These are phyloP conservation scores for Malania oleifera DNA, from an alignment of 164 flowering plant species.

Conservation along the genomic window DNA sequence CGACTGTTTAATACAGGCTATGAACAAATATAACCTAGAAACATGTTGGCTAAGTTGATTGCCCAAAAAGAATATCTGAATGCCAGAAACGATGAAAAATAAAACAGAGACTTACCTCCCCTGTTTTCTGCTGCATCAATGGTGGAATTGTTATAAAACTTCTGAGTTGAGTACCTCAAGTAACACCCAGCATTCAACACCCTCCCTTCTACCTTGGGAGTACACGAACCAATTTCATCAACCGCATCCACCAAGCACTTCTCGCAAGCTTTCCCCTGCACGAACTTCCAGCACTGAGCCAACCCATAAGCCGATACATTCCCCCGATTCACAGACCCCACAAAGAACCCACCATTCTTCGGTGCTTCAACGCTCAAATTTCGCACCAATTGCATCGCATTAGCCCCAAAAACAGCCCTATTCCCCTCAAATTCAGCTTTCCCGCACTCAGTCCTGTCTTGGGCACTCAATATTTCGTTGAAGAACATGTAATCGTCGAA, in stretches of 20 bases:
- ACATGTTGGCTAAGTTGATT: too few species aligned
- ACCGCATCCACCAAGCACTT: slow-evolving; percentile 44
- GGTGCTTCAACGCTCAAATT: slow-evolving; percentile 48
- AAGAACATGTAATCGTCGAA: slow-evolving; percentile 63
- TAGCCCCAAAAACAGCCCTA: slow-evolving; percentile 24
- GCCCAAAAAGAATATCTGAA: too few species aligned
- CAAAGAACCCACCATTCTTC: slow-evolving; percentile 47
- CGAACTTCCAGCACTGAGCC: slow-evolving; percentile 73
- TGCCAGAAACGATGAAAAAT: not conserved
- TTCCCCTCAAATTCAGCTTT: slow-evolving; percentile 15
- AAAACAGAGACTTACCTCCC: slow-evolving; percentile 26
- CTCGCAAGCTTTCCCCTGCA: slow-evolving; percentile 36
- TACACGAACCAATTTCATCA: slow-evolving; percentile 32
- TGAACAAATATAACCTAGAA: too few species aligned
- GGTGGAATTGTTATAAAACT: slow-evolving; percentile 44
- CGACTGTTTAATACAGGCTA: too few species aligned
- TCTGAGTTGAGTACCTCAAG: slow-evolving; percentile 54
- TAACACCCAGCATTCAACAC: slow-evolving; percentile 70
- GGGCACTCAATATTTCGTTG: slow-evolving; percentile 27
- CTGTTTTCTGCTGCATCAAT: slow-evolving; percentile 8
- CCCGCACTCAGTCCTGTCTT: slow-evolving; percentile 45
- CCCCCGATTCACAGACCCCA: slow-evolving; percentile 33
- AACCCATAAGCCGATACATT: slow-evolving; percentile 55
- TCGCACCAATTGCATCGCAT: slow-evolving; percentile 28
- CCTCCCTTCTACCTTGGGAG: slow-evolving; percentile 53